Evolutionary conservation across 1,284 basidiomycete genomes (phyloP).

Genomic region (Phaffia rhodozyma): DNA sequence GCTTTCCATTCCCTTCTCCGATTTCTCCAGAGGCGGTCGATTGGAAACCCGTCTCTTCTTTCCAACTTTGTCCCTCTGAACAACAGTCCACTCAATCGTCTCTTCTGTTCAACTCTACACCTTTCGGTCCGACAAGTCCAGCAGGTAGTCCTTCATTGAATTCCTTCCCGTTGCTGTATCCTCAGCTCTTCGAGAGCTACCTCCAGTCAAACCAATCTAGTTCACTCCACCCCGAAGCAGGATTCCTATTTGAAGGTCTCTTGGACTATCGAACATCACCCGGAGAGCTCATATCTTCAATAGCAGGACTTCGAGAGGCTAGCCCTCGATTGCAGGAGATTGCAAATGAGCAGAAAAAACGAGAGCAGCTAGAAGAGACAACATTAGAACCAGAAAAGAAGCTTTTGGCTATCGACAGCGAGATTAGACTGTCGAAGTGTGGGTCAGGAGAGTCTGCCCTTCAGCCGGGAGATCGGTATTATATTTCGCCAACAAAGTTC

Average conservation of each 20-base stretch:
- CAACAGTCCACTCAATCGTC: neutral
- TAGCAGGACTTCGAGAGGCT: too few species aligned
- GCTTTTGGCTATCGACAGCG: too few species aligned
- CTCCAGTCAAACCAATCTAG: neutral
- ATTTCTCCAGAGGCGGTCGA: too few species aligned
- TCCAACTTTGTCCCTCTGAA: neutral
- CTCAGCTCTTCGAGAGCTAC: too few species aligned
- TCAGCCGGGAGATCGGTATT: conserved; percentile 4
- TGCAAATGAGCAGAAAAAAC: too few species aligned
- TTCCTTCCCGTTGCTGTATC: neutral
- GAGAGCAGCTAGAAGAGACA: too few species aligned
- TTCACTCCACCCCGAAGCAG: conserved; percentile 1
- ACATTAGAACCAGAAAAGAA: too few species aligned
- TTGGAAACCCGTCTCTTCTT: too few species aligned
- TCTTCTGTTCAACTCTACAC: neutral
- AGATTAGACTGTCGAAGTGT: too few species aligned
- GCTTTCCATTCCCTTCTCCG: too few species aligned
- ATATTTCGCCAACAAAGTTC: conserved; percentile 33
- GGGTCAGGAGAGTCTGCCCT: neutral
- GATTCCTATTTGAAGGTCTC: conserved; percentile 4
- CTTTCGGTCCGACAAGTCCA: neutral
- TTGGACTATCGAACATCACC: neutral
- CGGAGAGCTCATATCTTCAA: too few species aligned
- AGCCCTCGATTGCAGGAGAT: too few species aligned
- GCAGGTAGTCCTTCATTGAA: neutral